phyloP scores from a whole-genome alignment of 1,284 basidiomycete genomes.

The Peniophora sp. region DNA sequence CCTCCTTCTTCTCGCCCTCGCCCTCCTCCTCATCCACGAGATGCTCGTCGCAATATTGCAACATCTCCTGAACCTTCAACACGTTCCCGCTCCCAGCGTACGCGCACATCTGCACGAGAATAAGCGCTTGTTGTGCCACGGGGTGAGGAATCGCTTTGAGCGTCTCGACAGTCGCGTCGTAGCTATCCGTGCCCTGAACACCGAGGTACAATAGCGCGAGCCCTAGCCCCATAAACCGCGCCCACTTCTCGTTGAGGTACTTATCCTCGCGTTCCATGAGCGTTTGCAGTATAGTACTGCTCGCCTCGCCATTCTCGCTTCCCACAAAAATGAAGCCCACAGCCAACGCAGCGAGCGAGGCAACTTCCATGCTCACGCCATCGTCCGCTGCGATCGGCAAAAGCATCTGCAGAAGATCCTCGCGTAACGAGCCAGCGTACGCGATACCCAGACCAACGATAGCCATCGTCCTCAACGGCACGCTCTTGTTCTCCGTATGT shows the following conservation, averaged over 20 bases:
- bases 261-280: conserved; percentile 84
- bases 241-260: conserved; percentile 87
- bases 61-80: conserved; percentile 87
- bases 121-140: conserved; percentile 84
- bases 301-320: conserved; percentile 91
- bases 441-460: conserved; percentile 92
- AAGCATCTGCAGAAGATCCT: conserved; percentile 76
- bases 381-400: conserved; percentile 83
- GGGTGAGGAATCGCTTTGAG: conserved; percentile 94
- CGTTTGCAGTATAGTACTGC: conserved; percentile 84
- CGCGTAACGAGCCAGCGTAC: conserved; percentile 88
- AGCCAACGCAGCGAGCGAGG: conserved; percentile 79
- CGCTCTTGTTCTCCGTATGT: conserved; percentile 84
- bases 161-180: conserved; percentile 93
- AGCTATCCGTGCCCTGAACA: conserved; percentile 74
- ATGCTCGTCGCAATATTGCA: conserved; percentile 93
- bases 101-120: conserved; percentile 91
- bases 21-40: conserved; percentile 33
- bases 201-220: conserved; percentile 83
- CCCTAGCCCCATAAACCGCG: conserved; percentile 85
- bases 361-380: conserved; percentile 81
- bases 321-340: conserved; percentile 96
- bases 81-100: conserved; percentile 97
- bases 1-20: conserved; percentile 45
- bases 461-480: conserved; percentile 79